Evolutionary conservation across 176 grass and related monocot species (phyloP).

Genomic region (Chloris gayana): DNA sequence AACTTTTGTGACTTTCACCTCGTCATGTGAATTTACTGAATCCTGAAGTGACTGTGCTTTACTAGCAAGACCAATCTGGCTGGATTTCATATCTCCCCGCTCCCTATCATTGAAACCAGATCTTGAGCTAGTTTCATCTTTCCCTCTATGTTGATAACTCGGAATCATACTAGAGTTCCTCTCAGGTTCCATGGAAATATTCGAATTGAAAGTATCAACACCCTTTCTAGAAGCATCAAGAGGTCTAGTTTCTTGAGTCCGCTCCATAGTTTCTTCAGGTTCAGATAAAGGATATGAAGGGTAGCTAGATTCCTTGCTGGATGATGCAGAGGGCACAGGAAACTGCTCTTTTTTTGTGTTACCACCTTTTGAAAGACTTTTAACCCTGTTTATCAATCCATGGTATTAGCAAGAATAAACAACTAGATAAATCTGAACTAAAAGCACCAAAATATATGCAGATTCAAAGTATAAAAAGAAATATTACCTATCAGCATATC

Average conservation of each 20-base stretch:
- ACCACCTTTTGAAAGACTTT: conserved; percentile 96
- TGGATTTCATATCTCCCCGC: conserved; percentile 58
- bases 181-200: conserved; percentile 72
- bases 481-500: conserved; percentile 94
- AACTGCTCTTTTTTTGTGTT: conserved; percentile 84
- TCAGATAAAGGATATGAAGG: conserved; percentile 58
- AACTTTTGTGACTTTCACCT: conserved; percentile 75
- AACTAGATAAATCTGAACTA: conserved; percentile 14
- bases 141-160: conserved; percentile 54
- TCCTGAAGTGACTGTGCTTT: conserved; percentile 60
- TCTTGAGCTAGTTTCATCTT: conserved; percentile 48
- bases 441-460: conserved; percentile 8
- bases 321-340: conserved; percentile 42
- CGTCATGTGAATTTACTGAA: conserved; percentile 61
- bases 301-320: conserved; percentile 53
- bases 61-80: conserved; percentile 36
- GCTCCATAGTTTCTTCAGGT: conserved; percentile 48
- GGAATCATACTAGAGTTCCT: conserved; percentile 72
- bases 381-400: conserved; percentile 71
- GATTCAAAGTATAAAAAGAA: conserved; percentile 1
- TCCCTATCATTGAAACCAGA: conserved; percentile 67
- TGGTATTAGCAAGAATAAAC: conserved; percentile 19
- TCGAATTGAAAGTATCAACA: conserved; percentile 56
- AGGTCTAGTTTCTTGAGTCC: conserved; percentile 58
- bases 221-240: conserved; percentile 53